Base-by-base conservation (phyloP, 2,329 filamentous ascomycete species). In the Tolypocladium tropicale region DNA sequence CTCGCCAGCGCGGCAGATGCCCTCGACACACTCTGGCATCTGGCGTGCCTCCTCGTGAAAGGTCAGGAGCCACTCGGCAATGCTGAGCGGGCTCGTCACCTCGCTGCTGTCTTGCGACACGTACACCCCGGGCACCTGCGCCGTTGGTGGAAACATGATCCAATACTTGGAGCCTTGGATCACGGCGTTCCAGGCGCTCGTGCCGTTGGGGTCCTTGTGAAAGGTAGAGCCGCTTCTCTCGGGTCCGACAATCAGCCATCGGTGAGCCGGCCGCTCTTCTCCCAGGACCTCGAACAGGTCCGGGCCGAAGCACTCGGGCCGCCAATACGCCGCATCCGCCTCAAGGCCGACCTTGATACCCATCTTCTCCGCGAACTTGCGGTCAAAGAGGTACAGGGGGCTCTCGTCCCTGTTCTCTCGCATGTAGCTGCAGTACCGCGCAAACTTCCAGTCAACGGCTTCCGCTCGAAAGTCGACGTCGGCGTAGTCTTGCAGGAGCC, bases 241-340 rank as follows among this genome's bases (percentile, higher is more conserved):
- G 1, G 93, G 91, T 0, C 93, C 92, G 61, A 96, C 80, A 65
- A 97, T 96, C 59, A 97, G 78, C 94, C 93, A 97, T 58, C 91
- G 84, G 65, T 90, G 86, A 59, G 95, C 91, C 2, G 93, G 93
- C 54, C 93, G 82, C 67, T 95, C 83, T 16, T 79, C 68, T 11
- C 86, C 89, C 0, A 97, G 78, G 9, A 94, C 81, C 51, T 85
- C 82, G 66, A 97, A 96, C 21, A 95, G 76, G 67, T 97, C 93
- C 53, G 88, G 82, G 0, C 90, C 90, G 68, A 97, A 96, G 68
- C 89, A 95, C 18, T 83, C 76, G 0, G 93, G 92, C 16, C 83
- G 82, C 83, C 86, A 90, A 72, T 96, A 97, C 9, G 84, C 73
- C 4, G 74, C 70, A 6, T 69, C 71, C 10, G 76, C 67, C 10